Conservation (phyloP, 345 rosid genomes). For the Theobroma cacao region DNA sequence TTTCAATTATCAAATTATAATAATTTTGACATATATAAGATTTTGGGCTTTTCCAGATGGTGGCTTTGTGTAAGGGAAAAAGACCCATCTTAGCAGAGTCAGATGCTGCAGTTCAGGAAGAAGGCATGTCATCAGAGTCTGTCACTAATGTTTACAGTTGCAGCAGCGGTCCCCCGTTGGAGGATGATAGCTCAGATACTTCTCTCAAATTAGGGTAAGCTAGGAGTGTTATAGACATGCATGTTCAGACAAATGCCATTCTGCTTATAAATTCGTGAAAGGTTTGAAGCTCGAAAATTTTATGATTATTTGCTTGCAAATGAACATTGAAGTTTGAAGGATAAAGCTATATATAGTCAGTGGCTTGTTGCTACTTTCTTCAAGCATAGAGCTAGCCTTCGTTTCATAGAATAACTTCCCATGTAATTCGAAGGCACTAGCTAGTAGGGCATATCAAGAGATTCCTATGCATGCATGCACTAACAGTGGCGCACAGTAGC, state of each 20-base stretch:
- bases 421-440: too few species aligned
- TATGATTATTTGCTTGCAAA: background rate
- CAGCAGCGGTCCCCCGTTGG: constrained; percentile 54
- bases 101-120: constrained; percentile 38
- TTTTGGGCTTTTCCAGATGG: constrained; percentile 30
- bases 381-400: too few species aligned
- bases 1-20: background rate
- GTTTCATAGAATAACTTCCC: too few species aligned
- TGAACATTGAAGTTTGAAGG: background rate
- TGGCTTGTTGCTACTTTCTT: background rate
- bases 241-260: too few species aligned
- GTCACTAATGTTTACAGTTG: constrained; percentile 51
- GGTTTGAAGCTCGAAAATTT: too few species aligned
- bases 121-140: constrained; percentile 64
- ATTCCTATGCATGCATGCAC: too few species aligned
- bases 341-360: background rate
- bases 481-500: background rate
- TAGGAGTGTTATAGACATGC: too few species aligned
- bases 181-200: constrained; percentile 56
- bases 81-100: constrained; percentile 19
- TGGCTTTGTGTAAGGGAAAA: constrained; percentile 33
- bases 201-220: constrained; percentile 52
- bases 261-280: too few species aligned
- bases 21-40: background rate
- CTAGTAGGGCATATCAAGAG: too few species aligned